Evolutionary conservation across 805 yeast species (phyloP).

Genomic region (Lipomyces oligophaga): DNA sequence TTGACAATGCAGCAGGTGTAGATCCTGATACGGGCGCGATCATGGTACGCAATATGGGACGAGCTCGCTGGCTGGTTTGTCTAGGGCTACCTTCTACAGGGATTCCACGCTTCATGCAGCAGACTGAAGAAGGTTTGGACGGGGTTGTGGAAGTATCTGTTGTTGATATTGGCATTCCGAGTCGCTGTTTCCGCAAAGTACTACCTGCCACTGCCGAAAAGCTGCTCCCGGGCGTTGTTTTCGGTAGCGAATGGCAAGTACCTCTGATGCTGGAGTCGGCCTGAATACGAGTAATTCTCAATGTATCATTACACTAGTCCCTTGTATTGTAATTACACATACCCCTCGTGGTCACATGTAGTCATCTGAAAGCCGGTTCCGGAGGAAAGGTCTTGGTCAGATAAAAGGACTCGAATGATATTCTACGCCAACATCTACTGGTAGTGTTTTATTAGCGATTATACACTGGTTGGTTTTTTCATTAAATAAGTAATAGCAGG

Average conservation of each 20-base stretch:
- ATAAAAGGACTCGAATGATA: no score
- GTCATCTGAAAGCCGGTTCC: no score
- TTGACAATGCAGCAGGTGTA: constrained; percentile 79
- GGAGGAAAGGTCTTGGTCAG: no score
- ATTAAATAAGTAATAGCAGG: no score
- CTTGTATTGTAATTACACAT: no score
- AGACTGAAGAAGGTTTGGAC: constrained; percentile 13
- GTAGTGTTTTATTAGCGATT: no score
- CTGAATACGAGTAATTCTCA: no score
- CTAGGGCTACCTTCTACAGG: constrained; percentile 34
- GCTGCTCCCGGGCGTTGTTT: constrained; percentile 19
- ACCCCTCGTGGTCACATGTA: no score
- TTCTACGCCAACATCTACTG: no score
- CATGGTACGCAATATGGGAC: constrained; percentile 33
- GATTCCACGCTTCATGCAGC: constrained; percentile 19
- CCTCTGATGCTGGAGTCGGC: constrained; percentile 12
- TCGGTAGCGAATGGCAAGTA: constrained; percentile 29
- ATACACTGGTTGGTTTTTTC: no score
- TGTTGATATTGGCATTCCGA: constrained; percentile 30
- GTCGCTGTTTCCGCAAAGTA: constrained; percentile 20
- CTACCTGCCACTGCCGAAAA: constrained; percentile 14
- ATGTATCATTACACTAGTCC: no score
- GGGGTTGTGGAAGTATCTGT: constrained; percentile 16
- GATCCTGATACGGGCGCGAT: constrained; percentile 76
- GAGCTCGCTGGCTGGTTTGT: constrained; percentile 35